phyloP scores from a whole-genome alignment of 768 basidiomycete genomes.

The Podaxis sp. region DNA sequence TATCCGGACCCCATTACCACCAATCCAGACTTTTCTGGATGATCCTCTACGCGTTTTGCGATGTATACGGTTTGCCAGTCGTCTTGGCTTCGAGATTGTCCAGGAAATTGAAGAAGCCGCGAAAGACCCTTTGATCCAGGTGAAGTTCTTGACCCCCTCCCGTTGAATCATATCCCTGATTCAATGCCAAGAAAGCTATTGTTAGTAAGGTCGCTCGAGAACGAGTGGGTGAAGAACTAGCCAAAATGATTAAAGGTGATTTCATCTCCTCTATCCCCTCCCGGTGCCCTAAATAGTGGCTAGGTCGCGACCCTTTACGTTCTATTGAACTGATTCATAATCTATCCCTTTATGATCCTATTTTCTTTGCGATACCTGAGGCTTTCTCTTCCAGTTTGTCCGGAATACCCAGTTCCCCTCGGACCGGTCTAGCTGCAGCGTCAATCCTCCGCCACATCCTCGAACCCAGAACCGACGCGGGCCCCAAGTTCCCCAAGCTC shows the following conservation, averaged over 20 bases:
- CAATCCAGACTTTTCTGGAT: slow-evolving; percentile 86
- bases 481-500: slow-evolving; percentile 36
- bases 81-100: slow-evolving; percentile 82
- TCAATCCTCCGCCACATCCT: slow-evolving; percentile 57
- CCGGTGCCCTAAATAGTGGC: neutral
- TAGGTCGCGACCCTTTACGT: slow-evolving; percentile 73
- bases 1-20: slow-evolving; percentile 87
- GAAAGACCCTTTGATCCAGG: slow-evolving; percentile 63
- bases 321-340: slow-evolving; percentile 75
- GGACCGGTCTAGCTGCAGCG: slow-evolving; percentile 52
- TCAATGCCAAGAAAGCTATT: slow-evolving; percentile 54
- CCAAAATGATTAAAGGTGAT: slow-evolving; percentile 90
- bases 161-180: slow-evolving; percentile 6
- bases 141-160: slow-evolving; percentile 32
- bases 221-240: slow-evolving; percentile 86
- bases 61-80: slow-evolving; percentile 87
- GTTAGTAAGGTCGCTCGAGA: slow-evolving; percentile 85
- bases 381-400: slow-evolving; percentile 46
- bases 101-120: slow-evolving; percentile 64
- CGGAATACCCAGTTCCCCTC: slow-evolving; percentile 33
- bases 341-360: slow-evolving; percentile 65
- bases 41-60: slow-evolving; percentile 93
- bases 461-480: slow-evolving; percentile 19
- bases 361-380: slow-evolving; percentile 58
- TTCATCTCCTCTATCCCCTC: neutral